Base-by-base conservation (phyloP, 805 yeast species). In the Zygoascus ofunaensis region DNA sequence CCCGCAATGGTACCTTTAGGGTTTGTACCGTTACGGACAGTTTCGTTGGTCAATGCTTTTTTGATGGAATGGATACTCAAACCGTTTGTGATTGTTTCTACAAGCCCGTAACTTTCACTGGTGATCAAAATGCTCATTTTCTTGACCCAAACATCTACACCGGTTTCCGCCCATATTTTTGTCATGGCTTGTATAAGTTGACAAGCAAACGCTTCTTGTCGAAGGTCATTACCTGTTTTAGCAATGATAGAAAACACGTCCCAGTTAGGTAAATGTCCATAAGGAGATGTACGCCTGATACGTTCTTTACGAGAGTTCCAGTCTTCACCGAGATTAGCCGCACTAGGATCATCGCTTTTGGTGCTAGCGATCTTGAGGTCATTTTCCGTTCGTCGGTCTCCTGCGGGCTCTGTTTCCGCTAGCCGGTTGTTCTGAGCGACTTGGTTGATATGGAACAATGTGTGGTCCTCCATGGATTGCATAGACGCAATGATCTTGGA, bases 191-290 rank as follows among this genome's bases (percentile, higher is more conserved):
- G 82, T 42, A 92, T 90, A 37, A 92, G 62, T 61, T 92, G 98
- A 50, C 96, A 87, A 0, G 98, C 98, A 70, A 92, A 87, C 0
- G 98, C 96, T 62, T 92, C 98, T 60, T 92, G 98, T 20, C 95
- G 83, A 42, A 92, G 63, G 64, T 92, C 98, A 56, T 84, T 90
- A 30, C 98, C 98, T 24, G 95, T 90, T 59, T 92, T 92, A 10
- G 94, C 95, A 59, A 92, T 92, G 2, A 90, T 96, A 0, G 97
- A 89, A 52, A 90, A 87, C 34, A 92, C 62, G 50, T 92, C 97
- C 98, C 98, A 92, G 59, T 87, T 84, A 21, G 82, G 84, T 26
- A 83, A 62, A 58, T 87, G 92, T 0, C 98, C 98, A 57, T 70
- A 87, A 5, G 78, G 76, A 41, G 95, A 84, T 14, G 82, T 72